phyloP scores from a whole-genome alignment of 768 basidiomycete species.

The Trametes punicea region DNA sequence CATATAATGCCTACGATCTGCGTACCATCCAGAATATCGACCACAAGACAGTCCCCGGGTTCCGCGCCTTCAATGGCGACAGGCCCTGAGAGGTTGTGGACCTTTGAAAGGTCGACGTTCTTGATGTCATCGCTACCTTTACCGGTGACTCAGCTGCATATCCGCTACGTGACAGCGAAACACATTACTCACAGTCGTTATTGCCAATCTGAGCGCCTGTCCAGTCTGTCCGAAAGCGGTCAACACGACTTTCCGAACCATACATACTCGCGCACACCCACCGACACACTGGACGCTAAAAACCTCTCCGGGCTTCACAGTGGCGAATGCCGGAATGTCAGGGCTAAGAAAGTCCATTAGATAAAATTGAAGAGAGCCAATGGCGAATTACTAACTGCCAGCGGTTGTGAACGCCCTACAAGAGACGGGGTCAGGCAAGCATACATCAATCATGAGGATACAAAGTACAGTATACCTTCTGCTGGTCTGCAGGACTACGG shows the following conservation, averaged over 20 bases:
- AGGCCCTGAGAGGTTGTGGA: constrained; percentile 77
- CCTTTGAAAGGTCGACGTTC: constrained; percentile 58
- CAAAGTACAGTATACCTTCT: constrained; percentile 46
- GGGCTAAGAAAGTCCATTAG: constrained; percentile 44
- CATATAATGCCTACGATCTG: background rate
- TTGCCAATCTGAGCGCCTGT: constrained; percentile 78
- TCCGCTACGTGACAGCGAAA: background rate
- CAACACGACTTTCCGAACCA: background rate
- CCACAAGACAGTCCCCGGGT: constrained; percentile 75
- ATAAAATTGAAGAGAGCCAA: constrained; percentile 62
- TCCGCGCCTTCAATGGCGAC: constrained; percentile 73
- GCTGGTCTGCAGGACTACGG: constrained; percentile 45
- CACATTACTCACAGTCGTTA: constrained; percentile 52
- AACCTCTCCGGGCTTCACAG: constrained; percentile 36
- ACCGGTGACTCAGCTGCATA: background rate
- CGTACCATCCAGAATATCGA: constrained; percentile 75
- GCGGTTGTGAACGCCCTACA: constrained; percentile 63
- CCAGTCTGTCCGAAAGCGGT: constrained; percentile 49
- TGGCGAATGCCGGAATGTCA: background rate
- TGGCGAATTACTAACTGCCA: constrained; percentile 64
- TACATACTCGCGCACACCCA: constrained; percentile 27
- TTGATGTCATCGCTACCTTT: constrained; percentile 65
- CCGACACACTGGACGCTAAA: constrained; percentile 73
- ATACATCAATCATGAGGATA: background rate
- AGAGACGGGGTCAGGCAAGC: background rate